Evolutionary conservation across 164 flowering plant genomes (phyloP).

Genomic region (Sedum album): DNA sequence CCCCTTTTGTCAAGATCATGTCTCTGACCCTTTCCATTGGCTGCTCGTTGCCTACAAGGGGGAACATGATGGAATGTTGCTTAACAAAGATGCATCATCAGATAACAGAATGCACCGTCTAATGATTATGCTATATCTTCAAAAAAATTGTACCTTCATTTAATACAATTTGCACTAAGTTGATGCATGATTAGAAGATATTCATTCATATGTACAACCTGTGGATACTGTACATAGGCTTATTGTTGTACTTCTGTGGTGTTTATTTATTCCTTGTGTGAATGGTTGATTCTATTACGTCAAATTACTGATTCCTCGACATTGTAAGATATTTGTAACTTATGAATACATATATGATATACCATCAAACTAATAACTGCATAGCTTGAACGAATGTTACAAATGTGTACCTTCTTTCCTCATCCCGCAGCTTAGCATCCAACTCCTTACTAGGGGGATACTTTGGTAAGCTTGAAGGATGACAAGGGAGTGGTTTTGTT

Average conservation of each 20-base stretch:
- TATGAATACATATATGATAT: background rate
- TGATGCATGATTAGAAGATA: background rate
- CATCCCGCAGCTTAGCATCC: conserved; percentile 87
- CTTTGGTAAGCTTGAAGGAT: conserved; percentile 91
- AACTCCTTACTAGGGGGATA: conserved; percentile 96
- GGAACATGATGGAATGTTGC: background rate
- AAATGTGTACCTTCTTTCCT: conserved; percentile 98
- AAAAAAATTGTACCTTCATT: background rate
- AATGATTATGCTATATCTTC: background rate
- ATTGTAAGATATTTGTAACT: background rate
- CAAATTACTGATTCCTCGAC: background rate
- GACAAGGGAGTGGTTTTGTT: conserved; percentile 76
- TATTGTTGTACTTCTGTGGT: no score
- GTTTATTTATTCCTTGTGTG: no score
- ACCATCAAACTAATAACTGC: background rate
- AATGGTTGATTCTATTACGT: background rate
- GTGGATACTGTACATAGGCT: background rate
- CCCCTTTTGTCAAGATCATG: conserved; percentile 57
- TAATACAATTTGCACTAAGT: background rate
- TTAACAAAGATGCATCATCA: background rate
- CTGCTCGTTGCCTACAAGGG: conserved; percentile 49
- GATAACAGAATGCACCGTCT: background rate
- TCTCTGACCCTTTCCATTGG: conserved; percentile 53
- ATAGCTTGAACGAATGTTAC: conserved; percentile 6
- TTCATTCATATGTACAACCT: background rate